phyloP scores from a whole-genome alignment of 176 grass and related monocot species.

The Aegilops sharonensis region DNA sequence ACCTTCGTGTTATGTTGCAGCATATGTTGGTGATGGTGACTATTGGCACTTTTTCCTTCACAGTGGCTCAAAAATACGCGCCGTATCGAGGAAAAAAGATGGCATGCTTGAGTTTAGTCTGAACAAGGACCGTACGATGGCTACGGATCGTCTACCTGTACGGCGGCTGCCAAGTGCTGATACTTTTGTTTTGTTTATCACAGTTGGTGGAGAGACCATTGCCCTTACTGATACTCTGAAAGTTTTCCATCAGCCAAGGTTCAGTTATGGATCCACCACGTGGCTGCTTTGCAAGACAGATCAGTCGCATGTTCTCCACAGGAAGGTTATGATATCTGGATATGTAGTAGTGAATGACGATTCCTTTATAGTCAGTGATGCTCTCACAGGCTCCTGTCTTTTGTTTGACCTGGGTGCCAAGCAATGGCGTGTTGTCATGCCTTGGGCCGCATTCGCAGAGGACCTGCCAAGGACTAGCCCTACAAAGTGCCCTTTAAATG shows the following conservation, averaged over 20 bases:
- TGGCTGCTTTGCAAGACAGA: neutral
- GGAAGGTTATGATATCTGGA: neutral
- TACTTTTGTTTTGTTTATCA: neutral
- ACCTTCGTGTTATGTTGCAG: neutral
- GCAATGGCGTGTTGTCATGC: neutral
- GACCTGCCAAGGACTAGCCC: too few relatives aligned
- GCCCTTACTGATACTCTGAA: neutral
- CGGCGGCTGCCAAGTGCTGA: neutral
- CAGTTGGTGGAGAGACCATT: neutral
- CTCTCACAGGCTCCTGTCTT: neutral
- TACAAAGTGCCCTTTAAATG: too few relatives aligned
- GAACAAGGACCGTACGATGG: neutral
- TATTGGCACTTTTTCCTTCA: neutral
- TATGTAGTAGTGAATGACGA: neutral
- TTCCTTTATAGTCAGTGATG: neutral
- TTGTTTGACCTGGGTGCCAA: neutral
- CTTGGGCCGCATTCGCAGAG: neutral
- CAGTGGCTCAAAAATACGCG: neutral
- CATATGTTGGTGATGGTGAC: neutral
- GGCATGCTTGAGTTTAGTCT: neutral
- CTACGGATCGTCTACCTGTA: neutral
- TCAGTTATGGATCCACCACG: neutral
- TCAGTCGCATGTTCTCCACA: neutral
- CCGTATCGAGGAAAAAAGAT: neutral
- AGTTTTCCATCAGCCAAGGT: neutral